Percentiles rank a stretch among this genome's conserved stretches.
Conservation (phyloP, 1,139 yeast genomes). For the Candida frijolesensis region DNA sequence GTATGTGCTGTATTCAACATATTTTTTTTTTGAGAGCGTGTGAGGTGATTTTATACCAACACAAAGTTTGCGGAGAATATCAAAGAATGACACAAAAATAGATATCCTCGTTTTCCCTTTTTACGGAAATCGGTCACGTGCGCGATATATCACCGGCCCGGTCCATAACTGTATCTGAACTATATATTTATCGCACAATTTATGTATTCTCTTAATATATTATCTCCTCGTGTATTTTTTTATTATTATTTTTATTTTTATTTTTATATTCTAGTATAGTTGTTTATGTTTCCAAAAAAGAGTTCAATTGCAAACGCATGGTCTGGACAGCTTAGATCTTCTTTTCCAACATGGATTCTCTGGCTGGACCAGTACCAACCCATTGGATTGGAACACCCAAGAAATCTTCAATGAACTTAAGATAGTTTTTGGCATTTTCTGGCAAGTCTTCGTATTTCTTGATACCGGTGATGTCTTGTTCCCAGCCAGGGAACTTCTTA, state of each 20-base stretch:
- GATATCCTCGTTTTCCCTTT: not conserved
- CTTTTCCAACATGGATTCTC: conserved; percentile 77
- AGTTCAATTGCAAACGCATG: too few species aligned
- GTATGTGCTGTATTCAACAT: not conserved
- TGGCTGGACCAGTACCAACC: conserved; percentile 99
- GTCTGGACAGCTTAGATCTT: conserved; percentile 8
- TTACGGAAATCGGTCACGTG: not conserved
- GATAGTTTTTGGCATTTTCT: conserved; percentile 79
- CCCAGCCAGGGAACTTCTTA: conserved; percentile 93
- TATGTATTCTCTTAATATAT: not conserved
- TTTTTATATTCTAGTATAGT: not conserved
- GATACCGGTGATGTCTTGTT: conserved; percentile 74
- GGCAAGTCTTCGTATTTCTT: conserved; percentile 79
- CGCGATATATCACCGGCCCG: too few species aligned
- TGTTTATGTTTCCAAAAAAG: too few species aligned
- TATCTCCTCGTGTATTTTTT: not conserved
- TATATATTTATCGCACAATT: not conserved
- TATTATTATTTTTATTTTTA: conserved; percentile 3
- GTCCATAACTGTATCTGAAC: too few species aligned
- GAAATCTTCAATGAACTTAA: conserved; percentile 82
- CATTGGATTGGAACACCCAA: conserved; percentile 85
- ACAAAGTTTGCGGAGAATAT: conserved; percentile 1
- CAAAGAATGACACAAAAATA: conserved; percentile 1
- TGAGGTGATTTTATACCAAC: not conserved
- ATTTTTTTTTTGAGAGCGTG: not conserved